Evolutionary conservation across 176 grass and related monocot species (phyloP).

Genomic region (Aegilops bicornis): DNA sequence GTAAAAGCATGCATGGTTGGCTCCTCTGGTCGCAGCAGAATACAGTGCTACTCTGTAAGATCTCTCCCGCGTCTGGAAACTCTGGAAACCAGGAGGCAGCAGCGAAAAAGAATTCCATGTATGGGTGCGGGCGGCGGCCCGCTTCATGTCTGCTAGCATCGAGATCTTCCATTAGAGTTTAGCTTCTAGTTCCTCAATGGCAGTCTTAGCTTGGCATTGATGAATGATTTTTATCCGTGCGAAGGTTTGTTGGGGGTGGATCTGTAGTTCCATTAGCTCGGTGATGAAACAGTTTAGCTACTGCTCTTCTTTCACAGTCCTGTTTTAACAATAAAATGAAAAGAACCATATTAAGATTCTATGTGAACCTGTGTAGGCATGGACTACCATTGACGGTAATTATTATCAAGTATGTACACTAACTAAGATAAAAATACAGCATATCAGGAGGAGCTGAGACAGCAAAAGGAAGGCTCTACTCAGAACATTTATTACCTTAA

Average conservation of each 20-base stretch:
- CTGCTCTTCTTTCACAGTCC: slow-evolving; percentile 89
- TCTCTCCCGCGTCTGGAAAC: background rate
- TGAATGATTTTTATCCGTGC: slow-evolving; percentile 3
- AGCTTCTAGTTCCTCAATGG: background rate
- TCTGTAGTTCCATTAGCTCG: slow-evolving; percentile 39
- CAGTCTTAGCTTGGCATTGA: slow-evolving; percentile 14
- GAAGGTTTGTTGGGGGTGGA: slow-evolving; percentile 29
- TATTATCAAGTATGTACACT: background rate
- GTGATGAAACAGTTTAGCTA: slow-evolving; percentile 83
- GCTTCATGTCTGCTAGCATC: background rate
- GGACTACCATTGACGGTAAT: background rate
- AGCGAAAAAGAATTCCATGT: background rate
- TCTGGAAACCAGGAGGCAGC: background rate
- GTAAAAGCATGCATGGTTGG: slow-evolving; percentile 2
- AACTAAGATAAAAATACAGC: background rate
- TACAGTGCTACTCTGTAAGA: background rate
- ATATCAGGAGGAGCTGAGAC: background rate
- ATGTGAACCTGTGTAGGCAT: background rate
- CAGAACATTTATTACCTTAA: slow-evolving; percentile 63
- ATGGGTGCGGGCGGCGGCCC: background rate
- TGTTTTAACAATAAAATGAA: slow-evolving; percentile 40
- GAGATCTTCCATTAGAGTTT: background rate
- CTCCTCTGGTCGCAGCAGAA: background rate
- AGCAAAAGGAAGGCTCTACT: background rate
- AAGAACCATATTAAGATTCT: slow-evolving; percentile 8